Evolutionary conservation across 805 yeast genomes (phyloP), one percentile per base, ranked within the genome.

Genomic region (Candida dajiaensis): DNA sequence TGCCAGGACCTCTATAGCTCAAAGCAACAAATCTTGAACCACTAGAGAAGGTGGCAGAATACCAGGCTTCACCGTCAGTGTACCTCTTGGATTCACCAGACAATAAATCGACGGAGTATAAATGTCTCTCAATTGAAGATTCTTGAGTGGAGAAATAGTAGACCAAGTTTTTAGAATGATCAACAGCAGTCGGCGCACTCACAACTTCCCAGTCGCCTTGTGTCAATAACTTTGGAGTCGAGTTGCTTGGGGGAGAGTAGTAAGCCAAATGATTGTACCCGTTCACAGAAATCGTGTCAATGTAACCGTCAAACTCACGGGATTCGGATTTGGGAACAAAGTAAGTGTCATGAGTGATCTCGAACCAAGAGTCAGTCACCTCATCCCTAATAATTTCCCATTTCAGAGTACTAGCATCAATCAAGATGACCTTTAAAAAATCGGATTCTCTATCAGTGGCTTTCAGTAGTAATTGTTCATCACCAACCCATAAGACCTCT

Each of bases 131-230:
- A 19, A 80, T 78, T 0, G 97, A 81, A 1, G 90, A 80, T 52
- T 80, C 80, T 59, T 79, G 77, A 0, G 98, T 88, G 6, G 92
- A 83, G 8, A 81, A 59, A 62, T 81, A 94, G 49, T 67, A 73
- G 15, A 81, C 74, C 52, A 76, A 72, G 45, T 73, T 76, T 26
- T 65, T 68, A 6, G 69, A 66, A 43, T 65, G 68, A 57, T 85
- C 89, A 65, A 78, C 79, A 0, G 83, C 75, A 2, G 83, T 69
- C 2, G 85, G 80, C 2, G 88, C 90, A 50, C 72, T 76, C 23
- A 78, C 85, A n/a, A 94, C 95, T 64, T 94, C 99, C 96, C 96
- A 94, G 1, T 75, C 66, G 7, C 99, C 99, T 3, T 65, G 48
- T 1, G 94, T 86, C 41, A 95, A 73, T 20, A 84, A 62, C 3